Evolutionary conservation across 2,329 filamentous ascomycete genomes (phyloP).

Genomic region (Fulvia fulva): DNA sequence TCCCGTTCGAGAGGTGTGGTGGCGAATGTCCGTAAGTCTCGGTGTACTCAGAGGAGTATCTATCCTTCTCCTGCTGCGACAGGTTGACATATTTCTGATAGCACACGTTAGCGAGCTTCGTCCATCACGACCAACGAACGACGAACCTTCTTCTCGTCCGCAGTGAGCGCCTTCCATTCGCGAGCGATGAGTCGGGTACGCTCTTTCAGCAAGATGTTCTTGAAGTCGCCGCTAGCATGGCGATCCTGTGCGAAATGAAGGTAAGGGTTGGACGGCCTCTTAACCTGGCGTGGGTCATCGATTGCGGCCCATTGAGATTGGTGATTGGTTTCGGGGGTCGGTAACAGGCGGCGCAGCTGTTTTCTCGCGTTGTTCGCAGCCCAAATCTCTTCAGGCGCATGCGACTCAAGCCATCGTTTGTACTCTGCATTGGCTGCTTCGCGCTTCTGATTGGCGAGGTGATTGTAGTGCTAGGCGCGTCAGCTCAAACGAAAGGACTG

Average conservation of each 20-base stretch:
- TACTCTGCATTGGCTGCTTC: conserved; percentile 43
- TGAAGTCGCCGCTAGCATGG: conserved; percentile 47
- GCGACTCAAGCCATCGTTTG: conserved; percentile 51
- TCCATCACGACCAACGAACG: background rate
- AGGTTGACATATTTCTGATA: conserved; percentile 19
- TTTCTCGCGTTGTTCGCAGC: conserved; percentile 57
- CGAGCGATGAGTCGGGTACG: conserved; percentile 37
- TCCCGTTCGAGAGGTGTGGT: conserved; percentile 28
- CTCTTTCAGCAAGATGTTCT: conserved; percentile 42
- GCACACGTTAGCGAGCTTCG: background rate
- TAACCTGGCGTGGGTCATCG: conserved; percentile 53
- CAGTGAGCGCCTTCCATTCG: conserved; percentile 49
- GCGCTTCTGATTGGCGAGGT: conserved; percentile 46
- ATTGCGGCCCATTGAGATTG: conserved; percentile 35
- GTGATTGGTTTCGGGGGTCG: conserved; percentile 12
- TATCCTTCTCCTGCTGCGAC: conserved; percentile 6
- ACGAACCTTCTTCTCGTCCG: conserved; percentile 47
- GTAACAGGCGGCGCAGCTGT: conserved; percentile 26
- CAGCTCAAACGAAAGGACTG: background rate
- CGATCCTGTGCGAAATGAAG: conserved; percentile 46
- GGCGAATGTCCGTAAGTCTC: conserved; percentile 33
- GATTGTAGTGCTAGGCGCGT: conserved; percentile 49
- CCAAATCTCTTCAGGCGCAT: conserved; percentile 56
- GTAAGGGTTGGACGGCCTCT: conserved; percentile 39
- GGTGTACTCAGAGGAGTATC: conserved; percentile 15